Percentiles rank a stretch among this genome's conserved stretches.
These are phyloP conservation scores for Dichotomopilus funicola DNA, from an alignment of 2,329 filamentous ascomycete genomes.

Conservation along the genomic window DNA sequence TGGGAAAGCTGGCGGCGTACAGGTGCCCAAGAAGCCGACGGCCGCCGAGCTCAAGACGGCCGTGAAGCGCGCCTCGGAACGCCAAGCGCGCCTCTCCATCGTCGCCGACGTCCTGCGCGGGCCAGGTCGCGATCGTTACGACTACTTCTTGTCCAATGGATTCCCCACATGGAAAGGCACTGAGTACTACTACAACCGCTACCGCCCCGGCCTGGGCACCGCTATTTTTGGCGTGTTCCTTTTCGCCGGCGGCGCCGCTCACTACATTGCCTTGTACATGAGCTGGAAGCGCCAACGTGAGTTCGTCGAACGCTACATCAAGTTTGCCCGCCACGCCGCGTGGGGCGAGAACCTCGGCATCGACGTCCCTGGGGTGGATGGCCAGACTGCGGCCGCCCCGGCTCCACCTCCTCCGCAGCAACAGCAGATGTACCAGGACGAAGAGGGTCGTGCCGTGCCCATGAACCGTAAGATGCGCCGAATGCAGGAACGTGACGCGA, in stretches of 20 bases:
- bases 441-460: constrained; percentile 44
- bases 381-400: constrained; percentile 32
- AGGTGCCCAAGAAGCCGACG: constrained; percentile 64
- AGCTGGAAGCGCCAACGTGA: constrained; percentile 84
- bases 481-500: constrained; percentile 77
- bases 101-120: constrained; percentile 83
- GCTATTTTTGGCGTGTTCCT: constrained; percentile 78
- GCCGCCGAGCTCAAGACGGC: constrained; percentile 70
- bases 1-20: constrained; percentile 51
- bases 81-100: constrained; percentile 76
- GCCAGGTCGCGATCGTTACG: constrained; percentile 75
- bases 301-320: constrained; percentile 87
- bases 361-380: constrained; percentile 58
- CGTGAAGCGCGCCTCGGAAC: constrained; percentile 72
- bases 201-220: constrained; percentile 81
- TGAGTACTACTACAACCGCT: constrained; percentile 95
- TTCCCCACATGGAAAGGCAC: constrained; percentile 97
- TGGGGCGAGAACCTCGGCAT: constrained; percentile 75
- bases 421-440: constrained; percentile 37
- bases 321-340: constrained; percentile 76
- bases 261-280: constrained; percentile 81
- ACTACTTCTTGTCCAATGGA: constrained; percentile 86
- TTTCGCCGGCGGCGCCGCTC: constrained; percentile 73
- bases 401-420: constrained; percentile 37
- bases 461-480: constrained; percentile 83